These are phyloP conservation scores for Trichoderma endophyticum DNA, from an alignment of 2,329 filamentous ascomycete species.

Conservation along the genomic window DNA sequence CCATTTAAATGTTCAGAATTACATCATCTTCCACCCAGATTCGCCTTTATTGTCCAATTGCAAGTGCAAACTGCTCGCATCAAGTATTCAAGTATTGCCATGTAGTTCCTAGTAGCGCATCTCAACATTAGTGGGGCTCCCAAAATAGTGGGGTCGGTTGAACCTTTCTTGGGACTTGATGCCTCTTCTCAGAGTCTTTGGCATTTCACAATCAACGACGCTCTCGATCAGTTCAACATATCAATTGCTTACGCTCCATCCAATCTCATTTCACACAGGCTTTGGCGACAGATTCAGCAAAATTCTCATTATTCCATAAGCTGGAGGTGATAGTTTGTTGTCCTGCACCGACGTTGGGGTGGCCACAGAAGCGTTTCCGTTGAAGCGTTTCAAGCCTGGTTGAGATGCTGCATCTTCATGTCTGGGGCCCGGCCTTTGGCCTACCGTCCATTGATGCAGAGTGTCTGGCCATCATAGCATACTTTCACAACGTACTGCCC, in stretches of 20 bases:
- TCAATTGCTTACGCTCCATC: not conserved
- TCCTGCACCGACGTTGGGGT: not conserved
- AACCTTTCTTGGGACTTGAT: slow-evolving; percentile 1
- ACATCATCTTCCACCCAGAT: not conserved
- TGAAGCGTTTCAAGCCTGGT: not conserved
- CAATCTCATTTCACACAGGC: not conserved
- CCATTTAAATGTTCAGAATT: not conserved
- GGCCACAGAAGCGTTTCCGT: not conserved
- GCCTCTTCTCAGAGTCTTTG: not conserved
- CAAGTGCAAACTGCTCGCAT: not conserved
- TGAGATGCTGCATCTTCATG: slow-evolving; percentile 63
- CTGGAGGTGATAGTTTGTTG: not conserved
- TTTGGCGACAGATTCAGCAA: not conserved
- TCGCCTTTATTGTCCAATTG: not conserved
- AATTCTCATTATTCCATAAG: not conserved
- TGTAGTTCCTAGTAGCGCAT: not conserved
- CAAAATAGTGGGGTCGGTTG: not conserved
- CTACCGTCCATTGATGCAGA: slow-evolving; percentile 89
- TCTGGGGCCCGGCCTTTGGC: slow-evolving; percentile 86
- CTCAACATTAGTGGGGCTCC: not conserved
- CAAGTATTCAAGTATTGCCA: not conserved
- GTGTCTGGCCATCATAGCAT: slow-evolving; percentile 80
- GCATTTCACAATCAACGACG: not conserved
- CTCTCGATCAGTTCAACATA: not conserved
- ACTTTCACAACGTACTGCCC: slow-evolving; percentile 63